Evolutionary conservation across 371 early-diverging fungal genomes (phyloP).

Genomic region (Rhizopus stolonifer): DNA sequence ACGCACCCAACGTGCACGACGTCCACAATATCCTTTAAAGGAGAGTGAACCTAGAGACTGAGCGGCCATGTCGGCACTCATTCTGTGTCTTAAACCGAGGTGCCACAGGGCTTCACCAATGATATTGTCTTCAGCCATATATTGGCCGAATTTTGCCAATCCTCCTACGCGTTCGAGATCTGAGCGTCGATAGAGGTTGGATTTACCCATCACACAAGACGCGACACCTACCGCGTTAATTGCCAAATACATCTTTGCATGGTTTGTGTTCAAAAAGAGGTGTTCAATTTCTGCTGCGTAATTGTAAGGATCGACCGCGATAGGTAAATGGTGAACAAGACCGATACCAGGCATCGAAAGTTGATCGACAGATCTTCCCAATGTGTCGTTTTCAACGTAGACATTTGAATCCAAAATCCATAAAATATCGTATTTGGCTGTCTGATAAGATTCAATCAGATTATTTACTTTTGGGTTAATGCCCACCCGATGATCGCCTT

Average conservation of each 20-base stretch:
- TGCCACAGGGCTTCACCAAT: slow-evolving; percentile 86
- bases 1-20: slow-evolving; percentile 90
- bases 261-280: slow-evolving; percentile 84
- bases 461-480: slow-evolving; percentile 97
- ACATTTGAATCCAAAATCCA: slow-evolving; percentile 96
- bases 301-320: slow-evolving; percentile 69
- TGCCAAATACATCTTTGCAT: slow-evolving; percentile 92
- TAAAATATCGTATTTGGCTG: slow-evolving; percentile 82
- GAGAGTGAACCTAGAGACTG: slow-evolving; percentile 79
- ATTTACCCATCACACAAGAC: slow-evolving; percentile 93
- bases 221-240: slow-evolving; percentile 84
- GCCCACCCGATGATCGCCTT: slow-evolving; percentile 70
- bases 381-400: slow-evolving; percentile 68
- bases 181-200: slow-evolving; percentile 87
- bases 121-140: slow-evolving; percentile 93
- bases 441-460: slow-evolving; percentile 77
- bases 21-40: slow-evolving; percentile 71
- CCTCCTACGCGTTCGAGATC: slow-evolving; percentile 83
- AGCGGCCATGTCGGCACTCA: slow-evolving; percentile 83
- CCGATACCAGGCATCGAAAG: slow-evolving; percentile 77
- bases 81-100: slow-evolving; percentile 75
- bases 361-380: slow-evolving; percentile 78
- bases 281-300: slow-evolving; percentile 85
- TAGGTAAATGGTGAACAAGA: slow-evolving; percentile 90
- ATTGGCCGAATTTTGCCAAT: slow-evolving; percentile 79